Conservation (phyloP, 768 basidiomycete species). For the Mycena leptocephala region DNA sequence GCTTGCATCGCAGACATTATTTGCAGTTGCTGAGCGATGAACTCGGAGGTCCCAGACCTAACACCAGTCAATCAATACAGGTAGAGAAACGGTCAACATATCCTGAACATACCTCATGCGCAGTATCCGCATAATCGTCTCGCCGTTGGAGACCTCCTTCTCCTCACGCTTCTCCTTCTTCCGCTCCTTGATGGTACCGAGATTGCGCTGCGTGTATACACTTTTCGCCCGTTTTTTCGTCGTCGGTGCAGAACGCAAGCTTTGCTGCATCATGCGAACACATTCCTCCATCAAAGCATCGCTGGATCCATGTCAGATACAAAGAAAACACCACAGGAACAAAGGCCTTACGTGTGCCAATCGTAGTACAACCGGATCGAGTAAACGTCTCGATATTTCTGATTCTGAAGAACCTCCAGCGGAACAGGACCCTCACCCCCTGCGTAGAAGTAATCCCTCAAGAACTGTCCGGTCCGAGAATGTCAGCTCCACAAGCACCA, state of each 20-base stretch:
- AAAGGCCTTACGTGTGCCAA: slow-evolving; percentile 84
- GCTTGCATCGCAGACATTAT: slow-evolving; percentile 88
- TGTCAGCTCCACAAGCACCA: neutral
- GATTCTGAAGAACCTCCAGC: slow-evolving; percentile 89
- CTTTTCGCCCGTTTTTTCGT: slow-evolving; percentile 94
- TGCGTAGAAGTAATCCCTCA: slow-evolving; percentile 96
- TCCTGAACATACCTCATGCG: slow-evolving; percentile 90
- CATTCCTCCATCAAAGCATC: slow-evolving; percentile 95
- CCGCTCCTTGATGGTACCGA: slow-evolving; percentile 95
- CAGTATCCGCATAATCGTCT: slow-evolving; percentile 95
- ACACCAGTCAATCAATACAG: neutral
- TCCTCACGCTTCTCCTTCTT: slow-evolving; percentile 94
- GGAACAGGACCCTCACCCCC: slow-evolving; percentile 94
- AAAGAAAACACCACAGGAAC: slow-evolving; percentile 4
- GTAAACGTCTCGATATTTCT: slow-evolving; percentile 93
- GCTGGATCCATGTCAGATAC: slow-evolving; percentile 53
- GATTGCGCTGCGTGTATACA: slow-evolving; percentile 92
- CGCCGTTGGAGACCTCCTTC: slow-evolving; percentile 83
- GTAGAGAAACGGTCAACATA: neutral
- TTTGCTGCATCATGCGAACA: slow-evolving; percentile 95
- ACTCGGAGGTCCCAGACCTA: slow-evolving; percentile 87
- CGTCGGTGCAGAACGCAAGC: slow-evolving; percentile 79
- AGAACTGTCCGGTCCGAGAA: slow-evolving; percentile 69
- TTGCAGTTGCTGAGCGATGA: slow-evolving; percentile 89
- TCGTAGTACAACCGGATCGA: slow-evolving; percentile 97